Evolutionary conservation across 2,329 filamentous ascomycete species (phyloP), one percentile per base, ranked within the genome.

Genomic region (Penicillium sp.): DNA sequence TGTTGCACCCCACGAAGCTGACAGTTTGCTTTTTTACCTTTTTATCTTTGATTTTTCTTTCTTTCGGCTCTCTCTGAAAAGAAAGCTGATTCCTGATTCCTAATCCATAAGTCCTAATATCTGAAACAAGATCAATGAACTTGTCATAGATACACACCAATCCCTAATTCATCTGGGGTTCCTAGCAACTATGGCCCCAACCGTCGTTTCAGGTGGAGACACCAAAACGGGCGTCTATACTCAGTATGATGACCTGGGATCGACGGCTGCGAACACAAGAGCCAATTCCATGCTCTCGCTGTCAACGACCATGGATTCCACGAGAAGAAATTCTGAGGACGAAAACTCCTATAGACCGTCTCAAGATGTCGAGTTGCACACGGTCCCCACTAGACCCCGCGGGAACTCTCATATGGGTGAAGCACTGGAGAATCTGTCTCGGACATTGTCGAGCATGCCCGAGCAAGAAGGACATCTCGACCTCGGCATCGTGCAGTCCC

Each of bases 371-470:
- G 55, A 60, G 14, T 35, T 62, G 10, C 55, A 60, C n/a, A 54
- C 44, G 19, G 25, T 60, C 27, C 53, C 53, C 10, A 62, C 55
- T 2, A 58, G 58, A 19, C 53, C 54, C 29, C 55, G 58, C 3
- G 52, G 60, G 4, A 58, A 60, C 29, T 62, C 58, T 10, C 58
- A 62, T 33, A 62, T 62, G 60, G 60, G 60, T 10, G 60, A 62
- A 29, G 60, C 58, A 7, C 53, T 62, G 11, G 60, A 62, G 46
- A 58, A 60, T 23, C 37, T 62, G 37, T 54, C 57, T 4, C 50
- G 50, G 2, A 61, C 55, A 2, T 43, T 57, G 48, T 60, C 58
- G 7, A 31, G 46, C 16, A 50, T 55, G 27, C 50, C 45, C 3
- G 43, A 50, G 19, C 23, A 46, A 4, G 53, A 60, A 21, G 45